Evolutionary conservation across 2,329 filamentous ascomycete species (phyloP).

Genomic region (Zalaria obscura): DNA sequence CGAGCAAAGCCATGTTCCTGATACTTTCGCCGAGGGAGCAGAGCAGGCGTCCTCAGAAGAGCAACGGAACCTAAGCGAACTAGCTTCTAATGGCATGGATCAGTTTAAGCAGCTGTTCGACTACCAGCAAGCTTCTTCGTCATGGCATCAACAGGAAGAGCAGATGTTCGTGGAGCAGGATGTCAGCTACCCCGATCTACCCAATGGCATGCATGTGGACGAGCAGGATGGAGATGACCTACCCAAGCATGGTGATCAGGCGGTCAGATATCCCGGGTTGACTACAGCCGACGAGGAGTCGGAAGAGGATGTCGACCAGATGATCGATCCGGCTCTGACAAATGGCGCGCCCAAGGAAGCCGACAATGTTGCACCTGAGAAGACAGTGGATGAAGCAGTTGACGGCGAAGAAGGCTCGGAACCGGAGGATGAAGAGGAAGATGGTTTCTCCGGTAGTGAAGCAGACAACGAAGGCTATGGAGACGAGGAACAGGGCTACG

Average conservation of each 20-base stretch:
- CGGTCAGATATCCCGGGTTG: not conserved
- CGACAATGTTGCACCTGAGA: not conserved
- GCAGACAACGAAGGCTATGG: constrained; percentile 1
- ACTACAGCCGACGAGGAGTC: not conserved
- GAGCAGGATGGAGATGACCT: not conserved
- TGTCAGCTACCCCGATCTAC: not conserved
- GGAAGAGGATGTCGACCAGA: not conserved
- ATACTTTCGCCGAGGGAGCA: not conserved
- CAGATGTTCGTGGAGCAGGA: not conserved
- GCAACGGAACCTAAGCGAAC: not conserved
- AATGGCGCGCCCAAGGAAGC: not conserved
- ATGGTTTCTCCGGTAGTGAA: not conserved
- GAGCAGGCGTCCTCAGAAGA: not conserved
- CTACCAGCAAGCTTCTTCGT: not conserved
- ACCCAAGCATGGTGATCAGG: not conserved
- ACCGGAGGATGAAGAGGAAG: constrained; percentile 2
- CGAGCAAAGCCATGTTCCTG: not conserved
- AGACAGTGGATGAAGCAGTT: constrained; percentile 2
- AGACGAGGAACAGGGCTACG: not conserved
- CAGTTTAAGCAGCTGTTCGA: not conserved
- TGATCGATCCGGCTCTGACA: not conserved
- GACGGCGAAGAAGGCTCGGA: constrained; percentile 2
- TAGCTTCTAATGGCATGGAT: not conserved
- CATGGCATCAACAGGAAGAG: not conserved
- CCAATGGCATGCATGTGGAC: constrained; percentile 1